phyloP scores from a whole-genome alignment of 2,329 filamentous ascomycete genomes.

The Penicillium freii region DNA sequence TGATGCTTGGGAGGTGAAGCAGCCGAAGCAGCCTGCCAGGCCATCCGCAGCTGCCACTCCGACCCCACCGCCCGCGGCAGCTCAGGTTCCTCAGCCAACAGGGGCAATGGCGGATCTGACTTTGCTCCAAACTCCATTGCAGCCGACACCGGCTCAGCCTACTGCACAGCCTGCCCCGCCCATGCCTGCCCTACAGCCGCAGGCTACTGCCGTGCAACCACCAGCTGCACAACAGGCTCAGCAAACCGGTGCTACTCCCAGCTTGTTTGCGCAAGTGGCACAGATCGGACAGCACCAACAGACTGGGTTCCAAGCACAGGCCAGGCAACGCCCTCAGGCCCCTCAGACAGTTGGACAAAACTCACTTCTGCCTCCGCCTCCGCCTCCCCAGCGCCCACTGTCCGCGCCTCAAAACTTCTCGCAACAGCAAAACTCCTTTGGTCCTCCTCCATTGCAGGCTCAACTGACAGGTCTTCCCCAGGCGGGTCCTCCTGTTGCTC shows the following conservation, averaged over 20 bases:
- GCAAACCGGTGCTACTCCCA: constrained; percentile 46
- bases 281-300: constrained; percentile 29
- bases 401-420: constrained; percentile 80
- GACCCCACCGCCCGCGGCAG: constrained; percentile 32
- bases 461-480: constrained; percentile 76
- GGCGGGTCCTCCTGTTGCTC: constrained; percentile 58
- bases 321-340: constrained; percentile 68
- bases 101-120: constrained; percentile 69
- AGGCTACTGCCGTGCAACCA: constrained; percentile 41
- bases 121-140: constrained; percentile 59
- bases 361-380: constrained; percentile 72
- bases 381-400: constrained; percentile 75
- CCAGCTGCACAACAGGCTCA: constrained; percentile 40
- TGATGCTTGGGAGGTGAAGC: constrained; percentile 95
- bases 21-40: constrained; percentile 59
- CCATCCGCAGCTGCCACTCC: constrained; percentile 38
- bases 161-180: constrained; percentile 43
- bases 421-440: constrained; percentile 70
- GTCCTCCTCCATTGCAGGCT: constrained; percentile 71
- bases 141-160: constrained; percentile 51
- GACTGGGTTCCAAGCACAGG: constrained; percentile 40
- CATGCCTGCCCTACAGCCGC: constrained; percentile 44
- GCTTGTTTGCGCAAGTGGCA: constrained; percentile 52
- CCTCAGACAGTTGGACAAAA: constrained; percentile 62
- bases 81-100: constrained; percentile 49